Conservation (phyloP, 2,329 filamentous ascomycete species). For the Ceratocystis harringtonii region DNA sequence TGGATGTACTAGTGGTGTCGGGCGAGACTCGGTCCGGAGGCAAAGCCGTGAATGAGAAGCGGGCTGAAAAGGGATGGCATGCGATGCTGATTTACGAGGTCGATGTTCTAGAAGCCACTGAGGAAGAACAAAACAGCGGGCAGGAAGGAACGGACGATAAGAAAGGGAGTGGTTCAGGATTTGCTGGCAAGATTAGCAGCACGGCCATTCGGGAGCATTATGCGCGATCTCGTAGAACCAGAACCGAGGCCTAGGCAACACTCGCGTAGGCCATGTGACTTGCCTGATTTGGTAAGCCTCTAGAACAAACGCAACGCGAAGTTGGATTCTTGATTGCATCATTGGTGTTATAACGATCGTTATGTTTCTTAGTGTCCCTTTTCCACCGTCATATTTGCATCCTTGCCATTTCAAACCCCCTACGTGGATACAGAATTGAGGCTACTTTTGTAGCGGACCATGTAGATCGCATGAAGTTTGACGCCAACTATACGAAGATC, state of each 20-base stretch:
- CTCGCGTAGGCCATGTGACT: not conserved
- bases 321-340: not conserved
- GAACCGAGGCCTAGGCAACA: not conserved
- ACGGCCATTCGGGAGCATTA: conserved; percentile 56
- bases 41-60: conserved; percentile 69
- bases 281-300: not conserved
- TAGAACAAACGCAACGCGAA: not conserved
- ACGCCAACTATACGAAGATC: too few species aligned
- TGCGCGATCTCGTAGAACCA: conserved; percentile 24
- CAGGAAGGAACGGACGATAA: conserved; percentile 20
- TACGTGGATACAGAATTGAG: not conserved
- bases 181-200: conserved; percentile 79
- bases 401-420: not conserved
- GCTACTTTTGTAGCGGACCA: not conserved
- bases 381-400: not conserved
- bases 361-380: not conserved
- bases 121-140: conserved; percentile 31
- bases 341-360: not conserved
- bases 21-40: conserved; percentile 77
- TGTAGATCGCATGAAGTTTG: not conserved
- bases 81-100: conserved; percentile 72
- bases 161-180: conserved; percentile 39
- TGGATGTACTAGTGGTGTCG: conserved; percentile 73
- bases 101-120: conserved; percentile 59
- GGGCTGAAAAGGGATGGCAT: conserved; percentile 60